Evolutionary conservation across 2,329 filamentous ascomycete species (phyloP).

Genomic region (Aspergillus terreus): DNA sequence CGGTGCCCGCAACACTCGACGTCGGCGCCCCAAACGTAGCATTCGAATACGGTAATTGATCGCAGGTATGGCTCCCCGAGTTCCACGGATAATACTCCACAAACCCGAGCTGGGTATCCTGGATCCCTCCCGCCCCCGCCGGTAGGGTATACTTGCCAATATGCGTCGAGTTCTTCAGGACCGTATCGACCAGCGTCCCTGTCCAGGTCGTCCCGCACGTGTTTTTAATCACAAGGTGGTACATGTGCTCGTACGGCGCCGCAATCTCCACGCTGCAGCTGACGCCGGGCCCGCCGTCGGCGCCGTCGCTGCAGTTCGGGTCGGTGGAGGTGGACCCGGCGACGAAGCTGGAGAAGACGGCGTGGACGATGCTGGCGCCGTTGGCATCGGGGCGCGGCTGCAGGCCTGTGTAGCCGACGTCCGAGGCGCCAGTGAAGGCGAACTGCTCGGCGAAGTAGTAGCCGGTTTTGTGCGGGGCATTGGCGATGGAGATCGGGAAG

Average conservation of each 20-base stretch:
- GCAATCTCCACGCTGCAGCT: slow-evolving; percentile 23
- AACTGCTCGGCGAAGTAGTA: slow-evolving; percentile 30
- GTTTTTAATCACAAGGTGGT: slow-evolving; percentile 21
- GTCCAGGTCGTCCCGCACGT: slow-evolving; percentile 24
- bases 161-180: slow-evolving; percentile 16
- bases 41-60: slow-evolving; percentile 16
- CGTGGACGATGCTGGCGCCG: slow-evolving; percentile 23
- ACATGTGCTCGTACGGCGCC: slow-evolving; percentile 16
- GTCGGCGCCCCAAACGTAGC: slow-evolving; percentile 18
- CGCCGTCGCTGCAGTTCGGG: slow-evolving; percentile 23
- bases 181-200: slow-evolving; percentile 23
- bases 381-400: slow-evolving; percentile 19
- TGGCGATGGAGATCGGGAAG: slow-evolving; percentile 20
- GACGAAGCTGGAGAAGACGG: slow-evolving; percentile 31
- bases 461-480: slow-evolving; percentile 18
- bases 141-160: slow-evolving; percentile 27
- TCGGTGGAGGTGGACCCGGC: slow-evolving; percentile 20
- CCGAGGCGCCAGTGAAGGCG: slow-evolving; percentile 16
- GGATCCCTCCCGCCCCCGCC: slow-evolving; percentile 17
- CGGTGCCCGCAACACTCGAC: slow-evolving; percentile 9
- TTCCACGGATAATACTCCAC: slow-evolving; percentile 29
- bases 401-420: slow-evolving; percentile 27
- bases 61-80: slow-evolving; percentile 13
- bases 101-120: slow-evolving; percentile 22
- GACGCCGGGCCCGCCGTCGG: slow-evolving; percentile 26